Percentiles rank a stretch among this genome's conserved stretches.
Conservation (phyloP, 1,284 basidiomycete species). For the Trichosporon inkin region DNA sequence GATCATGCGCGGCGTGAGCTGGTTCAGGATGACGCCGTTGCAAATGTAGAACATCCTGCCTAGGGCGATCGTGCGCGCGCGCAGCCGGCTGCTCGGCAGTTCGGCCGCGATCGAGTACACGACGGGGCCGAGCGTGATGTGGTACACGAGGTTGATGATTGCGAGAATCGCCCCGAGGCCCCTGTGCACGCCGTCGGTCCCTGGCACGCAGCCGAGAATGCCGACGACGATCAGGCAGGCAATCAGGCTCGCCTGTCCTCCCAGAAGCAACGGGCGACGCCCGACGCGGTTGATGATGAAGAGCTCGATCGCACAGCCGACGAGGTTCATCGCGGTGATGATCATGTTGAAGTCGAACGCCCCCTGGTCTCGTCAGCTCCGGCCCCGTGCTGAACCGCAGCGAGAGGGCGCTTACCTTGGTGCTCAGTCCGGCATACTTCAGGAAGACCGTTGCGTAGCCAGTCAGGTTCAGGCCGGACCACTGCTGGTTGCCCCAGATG, state of each 20-base stretch:
- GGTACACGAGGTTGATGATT: constrained; percentile 30
- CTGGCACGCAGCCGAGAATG: neutral
- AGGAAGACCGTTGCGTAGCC: constrained; percentile 28
- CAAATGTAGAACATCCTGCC: constrained; percentile 50
- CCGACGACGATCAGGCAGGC: constrained; percentile 8
- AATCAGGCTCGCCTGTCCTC: neutral
- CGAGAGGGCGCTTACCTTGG: constrained; percentile 30
- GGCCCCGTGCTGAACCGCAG: constrained; percentile 7
- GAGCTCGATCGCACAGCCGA: constrained; percentile 47
- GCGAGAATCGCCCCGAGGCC: constrained; percentile 19
- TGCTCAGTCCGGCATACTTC: constrained; percentile 38
- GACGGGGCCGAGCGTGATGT: constrained; percentile 32
- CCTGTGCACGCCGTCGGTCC: neutral
- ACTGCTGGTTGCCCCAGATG: constrained; percentile 17
- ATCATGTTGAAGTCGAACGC: constrained; percentile 39
- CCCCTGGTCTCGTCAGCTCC: neutral
- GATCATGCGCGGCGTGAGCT: constrained; percentile 50
- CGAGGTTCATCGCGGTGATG: constrained; percentile 38
- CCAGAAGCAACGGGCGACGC: constrained; percentile 35
- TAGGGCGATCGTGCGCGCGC: constrained; percentile 53
- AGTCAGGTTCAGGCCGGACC: constrained; percentile 37
- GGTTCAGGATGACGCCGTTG: constrained; percentile 39
- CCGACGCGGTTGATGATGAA: constrained; percentile 39
- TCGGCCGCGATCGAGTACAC: constrained; percentile 21
- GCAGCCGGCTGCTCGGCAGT: constrained; percentile 19